Conservation (phyloP, 345 rosid species). For the Populus ilicifolia region DNA sequence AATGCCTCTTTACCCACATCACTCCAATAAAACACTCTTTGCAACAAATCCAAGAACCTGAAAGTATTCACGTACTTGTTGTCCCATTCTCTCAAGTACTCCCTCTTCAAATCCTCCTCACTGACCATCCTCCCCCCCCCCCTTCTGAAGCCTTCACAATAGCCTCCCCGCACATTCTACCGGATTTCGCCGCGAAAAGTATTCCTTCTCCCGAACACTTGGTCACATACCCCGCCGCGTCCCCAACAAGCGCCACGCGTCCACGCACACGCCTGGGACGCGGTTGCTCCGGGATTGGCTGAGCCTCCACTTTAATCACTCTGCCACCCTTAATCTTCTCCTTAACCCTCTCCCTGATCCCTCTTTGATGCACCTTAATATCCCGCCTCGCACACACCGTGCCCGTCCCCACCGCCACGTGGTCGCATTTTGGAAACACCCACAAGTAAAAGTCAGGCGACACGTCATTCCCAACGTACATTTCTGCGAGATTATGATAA, state of each 20-base stretch:
- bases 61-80: conserved; percentile 35
- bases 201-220: conserved; percentile 72
- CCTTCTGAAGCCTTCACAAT: conserved; percentile 57
- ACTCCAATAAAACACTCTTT: conserved; percentile 48
- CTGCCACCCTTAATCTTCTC: conserved; percentile 48
- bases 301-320: conserved; percentile 67
- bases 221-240: conserved; percentile 65
- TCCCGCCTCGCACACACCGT: conserved; percentile 40
- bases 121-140: conserved; percentile 39
- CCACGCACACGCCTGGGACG: conserved; percentile 47
- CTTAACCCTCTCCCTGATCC: conserved; percentile 42
- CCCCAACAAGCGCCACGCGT: conserved; percentile 60
- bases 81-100: conserved; percentile 57
- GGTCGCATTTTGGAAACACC: conserved; percentile 78
- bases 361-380: conserved; percentile 45
- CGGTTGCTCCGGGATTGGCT: conserved; percentile 76
- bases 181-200: conserved; percentile 67
- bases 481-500: conserved; percentile 59
- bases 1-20: conserved; percentile 52
- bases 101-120: conserved; percentile 57
- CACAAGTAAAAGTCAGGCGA: conserved; percentile 74
- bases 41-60: conserved; percentile 53
- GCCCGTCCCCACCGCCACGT: conserved; percentile 73
- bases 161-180: conserved; percentile 61
- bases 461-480: conserved; percentile 68